A percentile compares a stretch with the other conserved stretches of the same genome.
These are phyloP conservation scores for Globisporangium orthogonon DNA, from an alignment of 352 stramenopile genomes.

Conservation along the genomic window DNA sequence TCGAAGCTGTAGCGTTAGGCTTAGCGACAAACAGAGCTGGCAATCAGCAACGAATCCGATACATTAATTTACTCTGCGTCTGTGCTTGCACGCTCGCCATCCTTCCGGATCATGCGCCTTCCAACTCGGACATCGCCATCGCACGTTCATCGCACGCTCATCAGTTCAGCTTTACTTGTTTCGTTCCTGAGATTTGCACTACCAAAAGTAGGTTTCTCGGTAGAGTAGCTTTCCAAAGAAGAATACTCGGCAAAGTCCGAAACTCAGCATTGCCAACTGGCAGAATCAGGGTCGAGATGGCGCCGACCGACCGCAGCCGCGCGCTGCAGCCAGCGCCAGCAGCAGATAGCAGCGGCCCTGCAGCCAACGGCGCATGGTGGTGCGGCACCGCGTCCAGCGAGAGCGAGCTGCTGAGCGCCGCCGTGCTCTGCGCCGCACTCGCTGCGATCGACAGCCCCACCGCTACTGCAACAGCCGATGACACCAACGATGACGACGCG, in stretches of 20 bases:
- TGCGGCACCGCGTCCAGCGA: conserved; percentile 45
- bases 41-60: too few relatives aligned
- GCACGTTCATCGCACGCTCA: too few relatives aligned
- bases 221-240: too few relatives aligned
- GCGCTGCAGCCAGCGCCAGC: not conserved
- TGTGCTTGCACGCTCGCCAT: not conserved
- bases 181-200: too few relatives aligned
- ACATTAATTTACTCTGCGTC: not conserved
- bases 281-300: not conserved
- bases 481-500: conserved; percentile 7
- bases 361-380: conserved; percentile 30
- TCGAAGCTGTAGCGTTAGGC: not conserved
- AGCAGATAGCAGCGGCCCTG: conserved; percentile 3
- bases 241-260: too few relatives aligned
- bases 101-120: too few relatives aligned
- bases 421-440: conserved; percentile 66
- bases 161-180: too few relatives aligned
- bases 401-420: conserved; percentile 66
- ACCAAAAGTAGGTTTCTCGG: too few relatives aligned
- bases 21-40: not conserved
- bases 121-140: too few relatives aligned
- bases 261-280: not conserved
- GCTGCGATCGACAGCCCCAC: conserved; percentile 13
- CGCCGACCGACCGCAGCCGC: conserved; percentile 1
- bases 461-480: not conserved